Evolutionary conservation across 257 asterid genomes (phyloP).

Genomic region (Ophiorrhiza pumila): DNA sequence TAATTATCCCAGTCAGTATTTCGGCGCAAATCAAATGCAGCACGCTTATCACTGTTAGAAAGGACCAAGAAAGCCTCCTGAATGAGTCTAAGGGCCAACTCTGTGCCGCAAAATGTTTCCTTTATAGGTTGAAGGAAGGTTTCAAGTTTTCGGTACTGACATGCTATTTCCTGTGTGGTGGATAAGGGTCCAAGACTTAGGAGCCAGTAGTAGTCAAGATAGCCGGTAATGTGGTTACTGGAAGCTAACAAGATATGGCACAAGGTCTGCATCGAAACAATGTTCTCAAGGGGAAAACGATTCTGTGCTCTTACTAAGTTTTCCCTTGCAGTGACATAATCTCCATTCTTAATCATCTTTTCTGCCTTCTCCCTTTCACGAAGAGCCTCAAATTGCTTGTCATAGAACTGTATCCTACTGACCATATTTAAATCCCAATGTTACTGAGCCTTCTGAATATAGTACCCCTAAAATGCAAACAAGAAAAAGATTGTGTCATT

Average conservation of each 20-base stretch:
- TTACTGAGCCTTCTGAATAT: not conserved
- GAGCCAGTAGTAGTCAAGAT: conserved; percentile 21
- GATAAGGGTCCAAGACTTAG: conserved; percentile 14
- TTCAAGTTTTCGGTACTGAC: conserved; percentile 3
- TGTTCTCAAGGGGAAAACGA: conserved; percentile 14
- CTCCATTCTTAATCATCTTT: conserved; percentile 18
- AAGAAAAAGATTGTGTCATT: not conserved
- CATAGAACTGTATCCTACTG: not conserved
- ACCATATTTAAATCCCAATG: conserved; percentile 1
- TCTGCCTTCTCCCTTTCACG: conserved; percentile 17
- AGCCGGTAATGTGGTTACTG: conserved; percentile 7
- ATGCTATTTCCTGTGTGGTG: conserved; percentile 7
- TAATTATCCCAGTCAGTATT: conserved; percentile 4
- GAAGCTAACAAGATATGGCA: conserved; percentile 22
- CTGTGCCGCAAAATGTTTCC: conserved; percentile 12
- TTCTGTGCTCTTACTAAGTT: conserved; percentile 9
- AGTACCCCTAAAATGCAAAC: not conserved
- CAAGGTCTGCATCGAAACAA: conserved; percentile 16
- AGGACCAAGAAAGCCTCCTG: conserved; percentile 19
- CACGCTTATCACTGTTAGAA: conserved; percentile 9
- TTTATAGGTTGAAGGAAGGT: conserved; percentile 15
- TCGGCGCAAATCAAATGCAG: conserved; percentile 18
- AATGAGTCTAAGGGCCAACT: conserved; percentile 19
- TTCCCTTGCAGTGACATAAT: conserved; percentile 21
- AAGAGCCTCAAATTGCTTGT: conserved; percentile 19